Evolutionary conservation across 2,329 filamentous ascomycete species (phyloP).

Genomic region (Trichoderma citrinoviride): DNA sequence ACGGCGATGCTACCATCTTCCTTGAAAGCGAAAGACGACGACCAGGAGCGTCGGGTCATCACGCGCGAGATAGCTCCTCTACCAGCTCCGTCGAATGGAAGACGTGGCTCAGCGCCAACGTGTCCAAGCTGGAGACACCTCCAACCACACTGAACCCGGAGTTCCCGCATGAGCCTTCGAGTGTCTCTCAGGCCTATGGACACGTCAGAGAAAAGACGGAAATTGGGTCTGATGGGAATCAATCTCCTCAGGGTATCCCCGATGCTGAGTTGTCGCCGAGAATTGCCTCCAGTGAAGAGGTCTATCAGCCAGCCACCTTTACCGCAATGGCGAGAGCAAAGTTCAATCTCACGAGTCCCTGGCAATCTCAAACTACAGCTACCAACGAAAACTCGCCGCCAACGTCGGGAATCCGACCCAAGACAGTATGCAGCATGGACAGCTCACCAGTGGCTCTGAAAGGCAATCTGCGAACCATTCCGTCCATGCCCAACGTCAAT

Average conservation of each 20-base stretch:
- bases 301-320: not conserved
- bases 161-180: not conserved
- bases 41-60: slow-evolving; percentile 24
- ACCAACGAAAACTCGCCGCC: slow-evolving; percentile 24
- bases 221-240: slow-evolving; percentile 39
- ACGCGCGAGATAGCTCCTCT: slow-evolving; percentile 40
- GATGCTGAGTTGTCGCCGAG: not conserved
- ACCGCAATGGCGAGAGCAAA: not conserved
- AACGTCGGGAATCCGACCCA: not conserved
- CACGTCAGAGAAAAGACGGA: slow-evolving; percentile 52
- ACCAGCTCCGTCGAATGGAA: slow-evolving; percentile 55
- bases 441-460: slow-evolving; percentile 20
- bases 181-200: slow-evolving; percentile 28
- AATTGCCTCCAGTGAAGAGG: not conserved
- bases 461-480: slow-evolving; percentile 27
- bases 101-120: slow-evolving; percentile 51
- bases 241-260: not conserved
- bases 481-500: slow-evolving; percentile 29
- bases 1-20: slow-evolving; percentile 21
- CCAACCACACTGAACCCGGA: slow-evolving; percentile 22
- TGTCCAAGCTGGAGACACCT: slow-evolving; percentile 45
- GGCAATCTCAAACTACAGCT: not conserved
- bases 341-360: not conserved
- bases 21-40: slow-evolving; percentile 22
- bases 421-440: not conserved